Evolutionary conservation across 2,329 filamentous ascomycete genomes (phyloP).

Genomic region (Ophioceras dolichostomum): DNA sequence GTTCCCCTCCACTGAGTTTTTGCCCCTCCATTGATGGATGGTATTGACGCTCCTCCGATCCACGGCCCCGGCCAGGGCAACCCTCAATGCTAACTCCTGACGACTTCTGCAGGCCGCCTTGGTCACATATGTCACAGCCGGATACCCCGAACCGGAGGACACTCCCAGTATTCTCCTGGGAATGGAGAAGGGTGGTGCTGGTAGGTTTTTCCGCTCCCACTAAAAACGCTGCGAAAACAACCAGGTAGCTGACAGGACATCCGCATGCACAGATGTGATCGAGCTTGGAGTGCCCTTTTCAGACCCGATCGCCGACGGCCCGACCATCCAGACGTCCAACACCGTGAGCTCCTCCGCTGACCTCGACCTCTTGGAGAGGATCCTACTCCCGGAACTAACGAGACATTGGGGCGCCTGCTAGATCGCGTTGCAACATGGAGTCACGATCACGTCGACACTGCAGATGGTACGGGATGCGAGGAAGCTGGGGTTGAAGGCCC

Average conservation of each 20-base stretch:
- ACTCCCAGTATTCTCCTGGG: conserved; percentile 76
- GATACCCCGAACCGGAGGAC: conserved; percentile 72
- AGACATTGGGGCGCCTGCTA: conserved; percentile 10
- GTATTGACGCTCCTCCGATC: too few relatives aligned
- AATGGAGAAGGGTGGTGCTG: conserved; percentile 86
- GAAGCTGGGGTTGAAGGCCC: conserved; percentile 62
- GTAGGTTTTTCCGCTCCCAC: conserved; percentile 32
- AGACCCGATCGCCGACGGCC: conserved; percentile 94
- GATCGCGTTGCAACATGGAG: conserved; percentile 74
- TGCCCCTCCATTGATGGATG: conserved; percentile 12
- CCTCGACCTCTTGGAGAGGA: too few relatives aligned
- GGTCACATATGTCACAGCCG: conserved; percentile 93
- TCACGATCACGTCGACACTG: conserved; percentile 68
- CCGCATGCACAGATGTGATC: conserved; percentile 61
- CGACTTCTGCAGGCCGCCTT: conserved; percentile 62
- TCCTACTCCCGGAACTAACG: conserved; percentile 8
- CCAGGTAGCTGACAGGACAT: not conserved
- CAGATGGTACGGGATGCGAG: conserved; percentile 76
- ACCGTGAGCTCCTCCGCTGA: conserved; percentile 40
- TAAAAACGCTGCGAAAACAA: not conserved
- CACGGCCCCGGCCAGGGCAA: too few relatives aligned
- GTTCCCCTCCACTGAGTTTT: conserved; percentile 12
- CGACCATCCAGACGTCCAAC: conserved; percentile 92
- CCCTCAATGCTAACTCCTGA: not conserved
- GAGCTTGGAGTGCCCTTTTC: conserved; percentile 95